Evolutionary conservation across 257 asterid species (phyloP).

Genomic region (Leptodermis oblonga): DNA sequence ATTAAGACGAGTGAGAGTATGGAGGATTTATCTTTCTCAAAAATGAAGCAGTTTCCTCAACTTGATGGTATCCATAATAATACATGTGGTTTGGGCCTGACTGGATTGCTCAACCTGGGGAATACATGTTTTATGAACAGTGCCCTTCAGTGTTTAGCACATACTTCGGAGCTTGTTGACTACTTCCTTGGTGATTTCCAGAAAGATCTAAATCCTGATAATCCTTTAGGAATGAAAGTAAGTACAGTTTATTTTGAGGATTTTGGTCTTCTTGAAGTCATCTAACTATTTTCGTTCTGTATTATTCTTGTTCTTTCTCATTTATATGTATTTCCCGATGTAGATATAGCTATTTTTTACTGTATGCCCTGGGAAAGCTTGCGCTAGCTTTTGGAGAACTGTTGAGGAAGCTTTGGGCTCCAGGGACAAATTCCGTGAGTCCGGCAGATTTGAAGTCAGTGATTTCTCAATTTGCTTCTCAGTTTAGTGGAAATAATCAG

Average conservation of each 20-base stretch:
- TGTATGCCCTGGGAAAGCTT: conserved; percentile 56
- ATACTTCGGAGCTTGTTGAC: conserved; percentile 56
- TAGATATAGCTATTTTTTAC: conserved; percentile 13
- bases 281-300: no score
- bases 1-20: conserved; percentile 36
- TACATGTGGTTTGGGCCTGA: conserved; percentile 38
- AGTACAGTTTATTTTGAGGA: conserved; percentile 11
- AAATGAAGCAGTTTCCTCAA: conserved; percentile 22
- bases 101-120: conserved; percentile 42
- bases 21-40: conserved; percentile 26
- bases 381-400: conserved; percentile 68
- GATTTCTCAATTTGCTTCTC: conserved; percentile 59
- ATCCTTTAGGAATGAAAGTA: conserved; percentile 66
- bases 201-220: conserved; percentile 56
- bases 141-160: conserved; percentile 30
- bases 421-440: conserved; percentile 41
- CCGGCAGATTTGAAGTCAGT: conserved; percentile 58
- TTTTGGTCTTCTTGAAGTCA: background rate
- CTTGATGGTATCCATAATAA: conserved; percentile 21
- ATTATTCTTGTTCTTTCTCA: background rate
- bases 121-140: conserved; percentile 38
- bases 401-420: conserved; percentile 65
- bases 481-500: conserved; percentile 57
- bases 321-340: background rate
- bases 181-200: conserved; percentile 69